These are phyloP conservation scores for Gypsophila paniculata DNA, from an alignment of 179 eudicot genomes.

Conservation along the genomic window DNA sequence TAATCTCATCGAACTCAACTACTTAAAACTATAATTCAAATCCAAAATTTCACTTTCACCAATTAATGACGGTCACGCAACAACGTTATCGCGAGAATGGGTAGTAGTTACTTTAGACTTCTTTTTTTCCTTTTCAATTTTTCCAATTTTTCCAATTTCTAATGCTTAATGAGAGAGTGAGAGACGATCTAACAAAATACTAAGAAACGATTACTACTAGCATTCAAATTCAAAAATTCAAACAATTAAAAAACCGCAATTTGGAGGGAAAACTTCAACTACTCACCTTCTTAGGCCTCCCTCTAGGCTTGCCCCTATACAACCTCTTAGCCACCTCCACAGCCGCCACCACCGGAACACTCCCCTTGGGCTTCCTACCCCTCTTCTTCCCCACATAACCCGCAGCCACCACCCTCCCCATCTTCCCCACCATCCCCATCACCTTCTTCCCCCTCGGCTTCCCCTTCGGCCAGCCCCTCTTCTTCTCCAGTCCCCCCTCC, in stretches of 20 bases:
- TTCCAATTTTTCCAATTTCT: too few species aligned
- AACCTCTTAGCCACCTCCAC: neutral
- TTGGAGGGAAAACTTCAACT: slow-evolving; percentile 3
- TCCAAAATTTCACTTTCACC: neutral
- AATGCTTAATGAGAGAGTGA: too few species aligned
- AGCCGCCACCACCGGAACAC: neutral
- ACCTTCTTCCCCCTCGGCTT: neutral
- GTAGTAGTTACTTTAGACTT: too few species aligned
- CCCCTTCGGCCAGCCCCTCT: slow-evolving; percentile 9
- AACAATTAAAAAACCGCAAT: neutral
- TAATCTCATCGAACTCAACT: neutral
- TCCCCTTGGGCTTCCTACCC: neutral
- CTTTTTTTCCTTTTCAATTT: too few species aligned
- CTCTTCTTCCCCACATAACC: neutral
- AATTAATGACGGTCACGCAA: neutral
- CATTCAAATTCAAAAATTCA: slow-evolving; percentile 3
- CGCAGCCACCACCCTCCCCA: neutral
- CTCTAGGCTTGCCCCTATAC: slow-evolving; percentile 1
- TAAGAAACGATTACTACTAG: too few species aligned
- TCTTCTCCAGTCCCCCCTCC: neutral
- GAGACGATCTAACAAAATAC: too few species aligned
- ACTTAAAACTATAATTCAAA: too few species aligned
- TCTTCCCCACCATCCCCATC: neutral
- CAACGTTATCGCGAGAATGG: too few species aligned
- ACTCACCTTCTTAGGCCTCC: slow-evolving; percentile 2